Evolutionary conservation across 768 basidiomycete species (phyloP), one percentile per base, ranked within the genome.

Genomic region (Suillus clintonianus): DNA sequence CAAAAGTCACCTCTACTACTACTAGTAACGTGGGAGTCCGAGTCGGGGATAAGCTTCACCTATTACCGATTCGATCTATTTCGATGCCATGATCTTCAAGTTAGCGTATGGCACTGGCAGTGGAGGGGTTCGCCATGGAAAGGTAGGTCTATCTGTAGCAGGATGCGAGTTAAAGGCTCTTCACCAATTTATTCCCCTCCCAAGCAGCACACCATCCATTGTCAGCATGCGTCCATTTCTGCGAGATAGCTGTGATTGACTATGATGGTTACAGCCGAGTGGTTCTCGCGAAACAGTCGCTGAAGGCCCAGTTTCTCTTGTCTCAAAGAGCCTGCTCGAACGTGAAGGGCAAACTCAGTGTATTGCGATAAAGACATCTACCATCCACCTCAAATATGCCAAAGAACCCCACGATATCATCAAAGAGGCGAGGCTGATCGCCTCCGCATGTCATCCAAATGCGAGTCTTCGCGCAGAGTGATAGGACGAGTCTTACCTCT

Each of bases 321-420:
- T 74, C 13, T 60, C 51, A 2, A 56, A 34, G 48, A 66, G 69
- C n/a, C 67, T 69, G n/a, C 47, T 73, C 41, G 54, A 65, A 32
- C 55, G 60, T 36, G 54, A 60, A 5, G 48, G 50, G 15, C 42
- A 59, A 57, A 66, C 41, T 60, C 61, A 58, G 17, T 68, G 67
- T 48, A 45, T 76, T 30, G 75, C 84, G 13, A 77, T 88, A 43
- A 90, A 90, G 71, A 79, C 81, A 15, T 80, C 87, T 5, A 76
- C 85, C 3, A 78, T 79, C 1, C 67, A 71, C 13, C 76, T 77
- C 41, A 78, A 77, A 65, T 81, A 80, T 64, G 76, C 84, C 15
- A 83, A 81, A 67, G 86, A 88, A 65, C 89, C 89, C 0, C 89
- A 91, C 71, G 89, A 91, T 65, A 87, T 91, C 68, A 66, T 85